Base-by-base conservation (phyloP, 2,329 filamentous ascomycete species). In the Arachnopeziza araneosa region DNA sequence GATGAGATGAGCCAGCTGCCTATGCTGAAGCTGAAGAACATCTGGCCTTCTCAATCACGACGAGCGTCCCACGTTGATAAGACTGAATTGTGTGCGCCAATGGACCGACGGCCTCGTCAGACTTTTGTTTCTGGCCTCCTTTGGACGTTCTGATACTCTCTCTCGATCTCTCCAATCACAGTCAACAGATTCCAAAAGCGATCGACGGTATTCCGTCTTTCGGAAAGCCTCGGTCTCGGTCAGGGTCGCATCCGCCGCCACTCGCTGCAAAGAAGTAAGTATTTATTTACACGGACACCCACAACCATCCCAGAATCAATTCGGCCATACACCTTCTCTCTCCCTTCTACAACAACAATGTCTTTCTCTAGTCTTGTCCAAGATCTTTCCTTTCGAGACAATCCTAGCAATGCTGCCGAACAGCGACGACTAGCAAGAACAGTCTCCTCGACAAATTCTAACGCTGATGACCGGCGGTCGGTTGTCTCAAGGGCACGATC, bases 281-380 rank as follows among this genome's bases (percentile, higher is more conserved):
- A 32, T 32, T 32, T 32, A 44, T 19, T 44, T 44, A 44, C 36
- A 44, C 36, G 2, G 36, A 44, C 36, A 17, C 26, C 12, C 36
- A 6, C 36, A 5, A 19, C 36, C 2, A 44, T 44, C 17, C 26
- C 12, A 44, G 17, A 44, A 12, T 4, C 36, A 44, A 44, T 14
- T 19, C 12, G 2, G 6, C 36, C 6, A 44, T 44, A 44, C 12
- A 24, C 52, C 26, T 32, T 22, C 6, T 53, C 14, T 55, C 17
- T 50, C 53, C 30, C 17, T 53, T 44, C 52, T 23, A 12, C 26
- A 50, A 56, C 50, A 52, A 71, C 57, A 62, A 87, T 88, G 85
- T 88, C 85, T 44, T 87, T 88, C 76, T 88, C 85, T 50, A 86
- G 81, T 70, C 83, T 88, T 57, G 83, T 88, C 24, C 84, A 87